Conservation (phyloP, 1,284 basidiomycete species). For the Somion occarium region DNA sequence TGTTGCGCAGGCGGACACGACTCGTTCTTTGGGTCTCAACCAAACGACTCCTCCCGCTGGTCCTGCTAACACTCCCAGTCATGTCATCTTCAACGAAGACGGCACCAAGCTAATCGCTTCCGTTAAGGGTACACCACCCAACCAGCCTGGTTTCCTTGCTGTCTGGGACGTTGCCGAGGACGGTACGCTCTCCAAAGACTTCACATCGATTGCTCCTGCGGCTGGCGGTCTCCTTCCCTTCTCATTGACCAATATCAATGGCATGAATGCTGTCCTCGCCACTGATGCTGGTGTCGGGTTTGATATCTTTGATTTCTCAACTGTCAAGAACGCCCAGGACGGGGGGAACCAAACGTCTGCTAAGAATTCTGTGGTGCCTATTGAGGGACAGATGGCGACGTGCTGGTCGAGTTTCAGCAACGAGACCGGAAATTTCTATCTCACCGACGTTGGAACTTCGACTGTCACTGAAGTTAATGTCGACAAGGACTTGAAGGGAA, state of each 20-base stretch:
- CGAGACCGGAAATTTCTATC: conserved; percentile 44
- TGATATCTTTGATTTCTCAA: conserved; percentile 38
- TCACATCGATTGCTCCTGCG: conserved; percentile 31
- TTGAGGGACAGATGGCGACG: conserved; percentile 39
- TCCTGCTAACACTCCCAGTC: conserved; percentile 37
- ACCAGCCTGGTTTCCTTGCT: conserved; percentile 42
- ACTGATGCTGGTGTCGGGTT: conserved; percentile 43
- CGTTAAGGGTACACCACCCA: conserved; percentile 39
- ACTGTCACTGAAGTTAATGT: conserved; percentile 44
- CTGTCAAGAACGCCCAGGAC: conserved; percentile 7
- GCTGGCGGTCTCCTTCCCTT: conserved; percentile 40
- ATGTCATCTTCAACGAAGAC: conserved; percentile 42
- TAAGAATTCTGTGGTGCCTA: conserved; percentile 31
- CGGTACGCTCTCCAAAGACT: conserved; percentile 37
- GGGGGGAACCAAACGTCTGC: neutral
- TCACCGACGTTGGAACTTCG: conserved; percentile 40
- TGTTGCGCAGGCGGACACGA: conserved; percentile 32
- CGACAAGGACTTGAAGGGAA: conserved; percentile 37
- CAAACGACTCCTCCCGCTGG: conserved; percentile 37
- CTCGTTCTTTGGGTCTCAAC: conserved; percentile 37
- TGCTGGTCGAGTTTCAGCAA: conserved; percentile 45
- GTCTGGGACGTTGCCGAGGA: conserved; percentile 39
- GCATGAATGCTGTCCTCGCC: conserved; percentile 41
- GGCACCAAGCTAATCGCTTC: conserved; percentile 38
- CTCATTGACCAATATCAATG: conserved; percentile 42